Conservation (phyloP, 345 rosid species). For the Gossypium turneri region DNA sequence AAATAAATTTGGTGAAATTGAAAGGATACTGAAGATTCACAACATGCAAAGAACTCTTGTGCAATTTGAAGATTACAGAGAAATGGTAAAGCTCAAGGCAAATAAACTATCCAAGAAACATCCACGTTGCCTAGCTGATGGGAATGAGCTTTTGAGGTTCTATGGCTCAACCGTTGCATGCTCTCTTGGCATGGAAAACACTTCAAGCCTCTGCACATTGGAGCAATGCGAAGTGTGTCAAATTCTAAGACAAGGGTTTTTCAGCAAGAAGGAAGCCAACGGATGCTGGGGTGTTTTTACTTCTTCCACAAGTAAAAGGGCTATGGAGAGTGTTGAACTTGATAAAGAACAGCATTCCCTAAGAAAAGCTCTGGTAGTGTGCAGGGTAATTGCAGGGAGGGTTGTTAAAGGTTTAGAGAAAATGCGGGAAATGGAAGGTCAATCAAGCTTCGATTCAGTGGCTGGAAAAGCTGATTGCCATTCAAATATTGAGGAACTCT, state of each 20-base stretch:
- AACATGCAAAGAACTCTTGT: slow-evolving; percentile 46
- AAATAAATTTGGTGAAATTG: slow-evolving; percentile 18
- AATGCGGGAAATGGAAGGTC: slow-evolving; percentile 31
- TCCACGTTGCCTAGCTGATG: slow-evolving; percentile 72
- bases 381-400: slow-evolving; percentile 76
- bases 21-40: slow-evolving; percentile 49
- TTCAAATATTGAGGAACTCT: slow-evolving; percentile 49
- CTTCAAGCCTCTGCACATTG: slow-evolving; percentile 41
- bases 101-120: slow-evolving; percentile 47
- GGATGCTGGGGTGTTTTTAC: slow-evolving; percentile 44
- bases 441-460: slow-evolving; percentile 58
- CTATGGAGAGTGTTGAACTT: slow-evolving; percentile 36
- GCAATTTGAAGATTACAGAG: slow-evolving; percentile 61
- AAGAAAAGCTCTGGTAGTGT: slow-evolving; percentile 46
- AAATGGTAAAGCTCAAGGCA: slow-evolving; percentile 49
- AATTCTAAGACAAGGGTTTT: slow-evolving; percentile 53
- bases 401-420: slow-evolving; percentile 46
- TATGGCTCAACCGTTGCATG: slow-evolving; percentile 49
- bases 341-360: slow-evolving; percentile 2
- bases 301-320: slow-evolving; percentile 44
- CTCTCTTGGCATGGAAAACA: slow-evolving; percentile 35
- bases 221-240: slow-evolving; percentile 50
- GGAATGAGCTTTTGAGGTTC: slow-evolving; percentile 69
- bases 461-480: slow-evolving; percentile 42
- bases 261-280: slow-evolving; percentile 20